A percentile compares a stretch with the other conserved stretches of the same genome.
phyloP scores from a whole-genome alignment of 148 eudicot genomes.

The Camellia granthamiana region DNA sequence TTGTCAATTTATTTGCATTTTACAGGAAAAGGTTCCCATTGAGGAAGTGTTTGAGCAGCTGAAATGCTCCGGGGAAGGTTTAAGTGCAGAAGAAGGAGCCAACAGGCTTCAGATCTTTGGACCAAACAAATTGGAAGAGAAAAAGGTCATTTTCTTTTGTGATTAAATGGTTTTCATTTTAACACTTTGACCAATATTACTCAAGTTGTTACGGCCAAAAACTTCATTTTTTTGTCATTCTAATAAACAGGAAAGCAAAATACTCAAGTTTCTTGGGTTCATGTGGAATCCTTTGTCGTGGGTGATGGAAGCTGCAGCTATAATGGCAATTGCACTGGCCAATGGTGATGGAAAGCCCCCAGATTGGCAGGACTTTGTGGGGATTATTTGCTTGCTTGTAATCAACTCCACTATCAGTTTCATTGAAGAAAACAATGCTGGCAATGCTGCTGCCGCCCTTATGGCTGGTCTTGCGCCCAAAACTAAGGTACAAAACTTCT shows the following conservation, averaged over 20 bases:
- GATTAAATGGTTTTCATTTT: neutral
- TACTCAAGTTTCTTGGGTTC: slow-evolving; percentile 93
- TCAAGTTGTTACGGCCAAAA: neutral
- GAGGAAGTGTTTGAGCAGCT: slow-evolving; percentile 94
- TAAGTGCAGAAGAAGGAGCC: slow-evolving; percentile 71
- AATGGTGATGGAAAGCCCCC: slow-evolving; percentile 80
- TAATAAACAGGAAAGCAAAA: slow-evolving; percentile 72
- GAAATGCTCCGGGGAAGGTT: slow-evolving; percentile 81
- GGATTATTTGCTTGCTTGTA: slow-evolving; percentile 77
- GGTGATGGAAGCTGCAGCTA: slow-evolving; percentile 98
- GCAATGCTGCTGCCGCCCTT: slow-evolving; percentile 97
- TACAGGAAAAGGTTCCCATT: slow-evolving; percentile 89
- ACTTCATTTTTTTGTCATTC: neutral
- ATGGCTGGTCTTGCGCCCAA: slow-evolving; percentile 99
- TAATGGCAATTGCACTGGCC: slow-evolving; percentile 92
- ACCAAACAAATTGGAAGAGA: slow-evolving; percentile 92
- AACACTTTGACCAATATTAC: neutral
- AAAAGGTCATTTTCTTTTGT: slow-evolving; percentile 42
- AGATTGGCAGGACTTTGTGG: slow-evolving; percentile 96
- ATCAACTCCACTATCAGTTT: slow-evolving; percentile 95
- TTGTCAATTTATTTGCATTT: slow-evolving; percentile 4
- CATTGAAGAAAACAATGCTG: slow-evolving; percentile 95
- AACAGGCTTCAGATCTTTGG: slow-evolving; percentile 82
- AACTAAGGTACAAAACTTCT: slow-evolving; percentile 57
- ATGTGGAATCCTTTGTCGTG: slow-evolving; percentile 99